Base-by-base conservation (phyloP, 768 basidiomycete species). In the Boletales sp. region DNA sequence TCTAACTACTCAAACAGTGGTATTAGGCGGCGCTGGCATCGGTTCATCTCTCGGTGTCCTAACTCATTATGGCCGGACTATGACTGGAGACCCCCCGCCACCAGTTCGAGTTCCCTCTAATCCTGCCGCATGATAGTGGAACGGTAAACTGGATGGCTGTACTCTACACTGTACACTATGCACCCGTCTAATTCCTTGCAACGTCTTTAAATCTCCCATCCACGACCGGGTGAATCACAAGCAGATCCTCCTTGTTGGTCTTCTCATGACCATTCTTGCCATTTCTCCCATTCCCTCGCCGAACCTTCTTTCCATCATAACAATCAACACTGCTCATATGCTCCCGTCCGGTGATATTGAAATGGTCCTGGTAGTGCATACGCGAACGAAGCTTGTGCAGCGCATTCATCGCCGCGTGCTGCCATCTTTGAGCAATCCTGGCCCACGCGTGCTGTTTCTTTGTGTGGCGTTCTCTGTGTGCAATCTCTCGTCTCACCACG, bases 271-370 rank as follows among this genome's bases (percentile, higher is more conserved):
- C 47, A 38, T 53, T 38, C 54, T 55, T 17, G 33, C 41, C 51
- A 60, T 54, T 31, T 36, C 12, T 42, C 46, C 57, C 56, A 37
- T 57, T 44, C 41, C 75, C 77, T 54, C 60, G 69, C 36, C 80
- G 68, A 32, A 71, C 68, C 44, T 67, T 69, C 46, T 69, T 58
- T 36, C 87, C 87, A 57, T 90, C 83, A 62, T 82, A 87, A 40
- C 77, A 77, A 63, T 95, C 91, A 0, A 94, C 82, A 8, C 60
- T 62, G 55, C 79, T 83, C 90, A 94, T 90, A 60, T 92, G 83
- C 64, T 92, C 87, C 36, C 77, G 73, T 33, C 73, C 70, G 11
- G 80, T 74, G 21, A 90, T 74, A 47, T 77, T 75, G 55, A 90
- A 71, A 44, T 83, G 74, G 46, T 82, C 74, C 55, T 69, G 71